Conservation (phyloP, 352 stramenopile species). For the Phytophthora idaei region DNA sequence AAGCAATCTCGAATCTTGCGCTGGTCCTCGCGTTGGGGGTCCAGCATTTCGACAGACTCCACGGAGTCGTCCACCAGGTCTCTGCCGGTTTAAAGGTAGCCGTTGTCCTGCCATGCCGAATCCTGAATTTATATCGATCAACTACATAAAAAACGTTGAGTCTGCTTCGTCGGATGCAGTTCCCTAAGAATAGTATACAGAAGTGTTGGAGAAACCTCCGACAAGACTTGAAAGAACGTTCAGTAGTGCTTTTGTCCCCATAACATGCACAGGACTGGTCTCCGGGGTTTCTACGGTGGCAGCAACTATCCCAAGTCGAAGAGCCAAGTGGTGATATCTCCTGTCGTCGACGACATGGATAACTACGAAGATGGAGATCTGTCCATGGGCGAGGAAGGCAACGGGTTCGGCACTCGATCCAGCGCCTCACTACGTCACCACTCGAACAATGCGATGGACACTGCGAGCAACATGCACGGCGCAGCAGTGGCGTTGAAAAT, state of each 20-base stretch:
- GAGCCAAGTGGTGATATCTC: constrained; percentile 56
- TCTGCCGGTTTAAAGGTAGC: constrained; percentile 14
- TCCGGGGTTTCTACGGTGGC: constrained; percentile 49
- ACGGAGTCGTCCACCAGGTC: constrained; percentile 30
- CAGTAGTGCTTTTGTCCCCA: constrained; percentile 1
- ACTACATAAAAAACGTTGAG: not conserved
- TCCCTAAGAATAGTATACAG: constrained; percentile 28
- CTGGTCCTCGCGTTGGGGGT: constrained; percentile 27
- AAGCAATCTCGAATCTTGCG: constrained; percentile 17
- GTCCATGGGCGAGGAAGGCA: constrained; percentile 30
- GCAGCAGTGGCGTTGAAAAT: constrained; percentile 36
- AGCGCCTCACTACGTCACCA: constrained; percentile 9
- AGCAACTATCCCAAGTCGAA: constrained; percentile 48
- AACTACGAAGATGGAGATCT: constrained; percentile 30
- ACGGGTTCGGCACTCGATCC: constrained; percentile 23
- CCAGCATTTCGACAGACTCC: constrained; percentile 24
- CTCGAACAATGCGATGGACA: constrained; percentile 25
- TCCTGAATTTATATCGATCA: constrained; percentile 10
- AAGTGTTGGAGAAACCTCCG: not conserved
- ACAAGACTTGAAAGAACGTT: not conserved
- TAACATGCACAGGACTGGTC: constrained; percentile 45
- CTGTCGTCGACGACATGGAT: constrained; percentile 48
- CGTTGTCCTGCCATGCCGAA: not conserved
- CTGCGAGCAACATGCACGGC: constrained; percentile 8
- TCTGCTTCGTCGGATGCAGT: constrained; percentile 10